These are phyloP conservation scores for Lunularia cruciata DNA, from an alignment of 225 moss, liverwort and hornwort genomes.

Conservation along the genomic window DNA sequence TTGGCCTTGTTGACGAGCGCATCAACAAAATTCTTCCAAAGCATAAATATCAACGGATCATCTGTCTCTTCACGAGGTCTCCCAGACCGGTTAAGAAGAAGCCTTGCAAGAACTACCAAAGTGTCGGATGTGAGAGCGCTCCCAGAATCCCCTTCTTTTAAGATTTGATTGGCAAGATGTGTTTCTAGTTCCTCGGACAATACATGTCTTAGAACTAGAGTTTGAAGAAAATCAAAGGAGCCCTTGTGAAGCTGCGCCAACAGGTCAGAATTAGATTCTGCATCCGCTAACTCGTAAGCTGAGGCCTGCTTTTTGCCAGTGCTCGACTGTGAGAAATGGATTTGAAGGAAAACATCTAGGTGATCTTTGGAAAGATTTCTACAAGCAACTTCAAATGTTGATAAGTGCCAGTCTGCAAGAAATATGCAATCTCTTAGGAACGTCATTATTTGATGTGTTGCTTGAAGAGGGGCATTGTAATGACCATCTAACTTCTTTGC, in stretches of 20 bases:
- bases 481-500: constrained; percentile 91
- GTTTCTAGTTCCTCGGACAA: constrained; percentile 78
- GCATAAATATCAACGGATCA: constrained; percentile 82
- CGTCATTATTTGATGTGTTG: constrained; percentile 76
- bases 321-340: constrained; percentile 78
- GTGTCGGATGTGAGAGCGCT: constrained; percentile 72
- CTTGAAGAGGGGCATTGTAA: constrained; percentile 90
- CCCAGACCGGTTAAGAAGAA: constrained; percentile 77
- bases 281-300: constrained; percentile 62
- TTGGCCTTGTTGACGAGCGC: constrained; percentile 66
- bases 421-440: constrained; percentile 87
- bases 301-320: constrained; percentile 56
- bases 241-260: constrained; percentile 80
- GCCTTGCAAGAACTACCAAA: constrained; percentile 75
- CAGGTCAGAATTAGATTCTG: constrained; percentile 74
- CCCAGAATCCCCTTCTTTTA: constrained; percentile 74
- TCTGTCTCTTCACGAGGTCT: constrained; percentile 53
- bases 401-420: constrained; percentile 81
- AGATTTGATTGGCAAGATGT: constrained; percentile 83
- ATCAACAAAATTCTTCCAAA: constrained; percentile 94
- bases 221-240: constrained; percentile 86
- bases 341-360: constrained; percentile 88
- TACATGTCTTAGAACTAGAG: constrained; percentile 72
- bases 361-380: constrained; percentile 79
- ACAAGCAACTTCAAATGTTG: constrained; percentile 84